Base-by-base conservation (phyloP, 2,329 filamentous ascomycete genomes). In the Mariannaea sp. region DNA sequence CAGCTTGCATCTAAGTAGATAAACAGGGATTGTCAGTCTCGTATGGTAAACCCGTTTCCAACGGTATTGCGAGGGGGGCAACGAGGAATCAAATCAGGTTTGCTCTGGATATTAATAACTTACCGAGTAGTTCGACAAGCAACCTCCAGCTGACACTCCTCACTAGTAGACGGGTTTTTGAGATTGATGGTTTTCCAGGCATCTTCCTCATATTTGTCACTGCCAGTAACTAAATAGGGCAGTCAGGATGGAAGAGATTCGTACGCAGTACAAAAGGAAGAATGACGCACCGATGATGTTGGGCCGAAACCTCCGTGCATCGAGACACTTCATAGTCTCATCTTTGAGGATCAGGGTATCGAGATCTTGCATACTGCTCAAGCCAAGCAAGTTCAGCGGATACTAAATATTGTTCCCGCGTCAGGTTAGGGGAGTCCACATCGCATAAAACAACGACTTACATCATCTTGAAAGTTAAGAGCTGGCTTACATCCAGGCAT, bases 381-480 rank as follows among this genome's bases (percentile, higher is more conserved):
- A 69, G 60, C 83, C 89, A 45, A 90, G 71, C 35, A 92, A 72
- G 59, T 89, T 85, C 13, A 92, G 73, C 1, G 88, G 87, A 67
- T 88, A 90, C 82, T 87, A 32, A 8, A 16, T n/a, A 17, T 41
- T 47, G 22, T 30, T n/a, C n/a, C n/a, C n/a, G 49, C 36, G 50
- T 57, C 19, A 62, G 48, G 36, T 13, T 30, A 7, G 30, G 9
- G 30, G 13, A 14, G 22, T 17, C 16, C 14, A 22, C 12, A 13
- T 27, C n/a, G n/a, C n/a, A n/a, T n/a, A n/a, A n/a, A n/a, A n/a
- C n/a, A n/a, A n/a, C n/a, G 12, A 73, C 83, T 71, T 74, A 88
- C 86, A 38, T 83, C 83, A 68, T 91, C 88, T 56, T 87, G 84
- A 66, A 90, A 89, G 43, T 84, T 84, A 10, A 87, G 80, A 5